Evolutionary conservation across 805 yeast genomes (phyloP), one percentile per base, ranked within the genome.

Genomic region (Danielozyma ontarioensis): DNA sequence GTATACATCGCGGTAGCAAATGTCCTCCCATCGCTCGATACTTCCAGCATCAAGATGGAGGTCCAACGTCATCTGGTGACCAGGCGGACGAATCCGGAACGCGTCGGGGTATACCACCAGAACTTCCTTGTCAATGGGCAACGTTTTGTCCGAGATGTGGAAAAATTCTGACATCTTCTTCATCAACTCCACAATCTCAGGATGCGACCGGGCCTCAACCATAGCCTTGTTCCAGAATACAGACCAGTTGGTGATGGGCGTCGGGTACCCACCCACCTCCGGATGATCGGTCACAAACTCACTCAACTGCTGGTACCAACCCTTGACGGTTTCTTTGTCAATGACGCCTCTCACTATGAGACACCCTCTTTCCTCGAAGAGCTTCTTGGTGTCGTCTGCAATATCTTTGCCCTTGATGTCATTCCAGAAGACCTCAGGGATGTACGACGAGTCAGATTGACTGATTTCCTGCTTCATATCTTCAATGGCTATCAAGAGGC

Each of bases 11-110:
- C 64, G 39, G 43, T 65, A 69, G 16, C 46, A 53, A 11, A 34
- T 40, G 44, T 69, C 72, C 41, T 68, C 72, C 74, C 74, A 69
- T 31, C 74, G 43, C 41, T 67, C 73, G 24, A 68, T 45, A 2
- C 68, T 55, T 12, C 70, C 64, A 13, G 65, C 53, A 38, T 68
- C 73, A n/a, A 55, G 45, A 33, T 68, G 73, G 15, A 64, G 57
- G 21, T 59, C 63, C 27, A 67, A 50, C 4, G 64, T 35, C 17
- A 49, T 41, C 14, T 36, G 40, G 21, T 51, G 56, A 5, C 72
- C 72, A 0, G 72, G 68, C 8, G 47, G 46, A 28, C 72, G 50
- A 25, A 68, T 59, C 33, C 72, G 48, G 22, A 66, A 45, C 15
- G 70, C 45, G 44, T 68, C 73, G 13, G 68, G 68, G 41, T 68